Evolutionary conservation across 2,329 filamentous ascomycete species (phyloP).

Genomic region (Xylaria digitata): DNA sequence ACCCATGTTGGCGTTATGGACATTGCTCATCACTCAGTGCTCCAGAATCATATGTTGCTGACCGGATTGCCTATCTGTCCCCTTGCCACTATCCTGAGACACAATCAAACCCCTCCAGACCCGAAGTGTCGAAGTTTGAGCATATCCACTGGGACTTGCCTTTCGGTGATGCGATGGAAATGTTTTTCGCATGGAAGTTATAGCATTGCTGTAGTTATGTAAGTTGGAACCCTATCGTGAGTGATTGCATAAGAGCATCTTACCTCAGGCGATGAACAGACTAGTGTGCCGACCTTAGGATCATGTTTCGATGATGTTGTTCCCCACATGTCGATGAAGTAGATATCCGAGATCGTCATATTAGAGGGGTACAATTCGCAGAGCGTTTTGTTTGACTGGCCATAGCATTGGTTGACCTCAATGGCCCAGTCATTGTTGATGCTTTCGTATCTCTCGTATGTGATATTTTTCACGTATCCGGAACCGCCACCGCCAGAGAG

Average conservation of each 20-base stretch:
- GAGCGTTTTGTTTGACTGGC: constrained; percentile 52
- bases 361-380: constrained; percentile 53
- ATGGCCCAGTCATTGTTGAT: constrained; percentile 74
- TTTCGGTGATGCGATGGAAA: constrained; percentile 38
- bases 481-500: constrained; percentile 72
- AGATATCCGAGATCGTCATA: constrained; percentile 66
- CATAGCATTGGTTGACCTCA: constrained; percentile 74
- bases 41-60: too few species aligned
- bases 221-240: neutral
- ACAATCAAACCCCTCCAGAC: constrained; percentile 40
- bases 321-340: constrained; percentile 66
- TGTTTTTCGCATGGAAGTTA: constrained; percentile 39
- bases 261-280: constrained; percentile 61
- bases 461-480: constrained; percentile 73
- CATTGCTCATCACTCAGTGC: too few species aligned
- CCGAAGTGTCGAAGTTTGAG: constrained; percentile 38
- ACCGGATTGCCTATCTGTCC: neutral
- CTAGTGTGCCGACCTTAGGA: constrained; percentile 59
- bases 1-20: too few species aligned
- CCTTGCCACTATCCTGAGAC: constrained; percentile 26
- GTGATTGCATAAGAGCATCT: neutral
- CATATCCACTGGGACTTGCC: constrained; percentile 40
- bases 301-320: constrained; percentile 60
- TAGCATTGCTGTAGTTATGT: constrained; percentile 38
- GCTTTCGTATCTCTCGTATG: constrained; percentile 70